Percentiles rank a stretch among this genome's conserved stretches.
Conservation (phyloP, 2,329 filamentous ascomycete species). For the Exophiala aquamarina region DNA sequence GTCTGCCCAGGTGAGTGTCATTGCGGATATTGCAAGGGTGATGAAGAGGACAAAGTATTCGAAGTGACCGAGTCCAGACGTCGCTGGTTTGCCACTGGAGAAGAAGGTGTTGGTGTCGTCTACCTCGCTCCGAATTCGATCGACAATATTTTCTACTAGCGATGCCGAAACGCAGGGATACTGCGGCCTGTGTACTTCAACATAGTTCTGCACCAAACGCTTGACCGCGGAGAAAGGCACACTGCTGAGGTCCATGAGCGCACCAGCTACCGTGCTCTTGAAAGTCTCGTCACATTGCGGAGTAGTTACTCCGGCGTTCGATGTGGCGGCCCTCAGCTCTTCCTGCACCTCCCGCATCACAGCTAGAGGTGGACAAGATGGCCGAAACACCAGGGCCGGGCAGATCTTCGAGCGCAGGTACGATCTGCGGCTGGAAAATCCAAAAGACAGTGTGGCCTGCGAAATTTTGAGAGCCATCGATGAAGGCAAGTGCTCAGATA, state of each 20-base stretch:
- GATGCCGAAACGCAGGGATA: conserved; percentile 16
- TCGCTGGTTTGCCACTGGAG: not conserved
- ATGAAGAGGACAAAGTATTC: conserved; percentile 14
- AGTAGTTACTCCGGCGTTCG: not conserved
- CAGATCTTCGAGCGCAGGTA: too few species aligned
- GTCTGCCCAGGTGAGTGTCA: conserved; percentile 14
- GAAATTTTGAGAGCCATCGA: too few species aligned
- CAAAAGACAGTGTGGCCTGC: too few species aligned
- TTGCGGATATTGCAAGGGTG: conserved; percentile 11
- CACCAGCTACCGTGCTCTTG: too few species aligned
- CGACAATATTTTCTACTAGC: conserved; percentile 7
- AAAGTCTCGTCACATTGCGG: conserved; percentile 27
- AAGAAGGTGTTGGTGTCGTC: conserved; percentile 3
- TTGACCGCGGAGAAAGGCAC: conserved; percentile 8
- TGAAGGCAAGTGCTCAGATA: too few species aligned
- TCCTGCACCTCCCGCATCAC: conserved; percentile 6
- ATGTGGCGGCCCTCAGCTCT: not conserved
- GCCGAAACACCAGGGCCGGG: too few species aligned
- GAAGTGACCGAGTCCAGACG: not conserved
- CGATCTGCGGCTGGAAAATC: too few species aligned
- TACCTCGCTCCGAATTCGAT: conserved; percentile 2
- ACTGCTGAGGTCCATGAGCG: conserved; percentile 30
- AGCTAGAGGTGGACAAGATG: conserved; percentile 11
- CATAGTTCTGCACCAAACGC: conserved; percentile 11
- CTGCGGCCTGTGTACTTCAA: not conserved